A percentile compares a stretch with the other conserved stretches of the same genome.
phyloP scores from a whole-genome alignment of 2,329 filamentous ascomycete genomes.

The Endoconidiophora laricicola region DNA sequence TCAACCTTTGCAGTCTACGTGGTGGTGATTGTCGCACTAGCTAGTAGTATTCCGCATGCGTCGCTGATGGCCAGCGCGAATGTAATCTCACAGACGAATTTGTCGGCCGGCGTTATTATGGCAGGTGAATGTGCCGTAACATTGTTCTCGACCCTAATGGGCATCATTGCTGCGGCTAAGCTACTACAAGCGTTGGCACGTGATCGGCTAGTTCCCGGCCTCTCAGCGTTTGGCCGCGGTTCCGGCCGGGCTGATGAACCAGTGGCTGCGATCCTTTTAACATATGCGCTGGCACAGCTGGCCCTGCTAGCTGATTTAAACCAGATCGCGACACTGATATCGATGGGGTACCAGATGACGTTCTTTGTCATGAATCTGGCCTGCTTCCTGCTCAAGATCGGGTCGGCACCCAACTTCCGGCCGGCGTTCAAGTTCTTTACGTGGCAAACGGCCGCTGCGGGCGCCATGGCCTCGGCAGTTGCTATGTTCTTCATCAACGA shows the following conservation, averaged over 20 bases:
- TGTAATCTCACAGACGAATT: slow-evolving; percentile 63
- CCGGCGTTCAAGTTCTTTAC: slow-evolving; percentile 82
- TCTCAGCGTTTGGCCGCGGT: slow-evolving; percentile 45
- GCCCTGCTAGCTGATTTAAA: slow-evolving; percentile 74
- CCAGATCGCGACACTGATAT: slow-evolving; percentile 75
- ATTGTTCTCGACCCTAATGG: slow-evolving; percentile 77
- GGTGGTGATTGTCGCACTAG: slow-evolving; percentile 62
- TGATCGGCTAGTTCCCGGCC: slow-evolving; percentile 61
- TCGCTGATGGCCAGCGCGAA: slow-evolving; percentile 63
- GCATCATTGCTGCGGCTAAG: slow-evolving; percentile 70
- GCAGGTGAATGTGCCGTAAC: slow-evolving; percentile 70
- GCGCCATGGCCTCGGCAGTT: slow-evolving; percentile 56
- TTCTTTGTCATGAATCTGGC: slow-evolving; percentile 80
- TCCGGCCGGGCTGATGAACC: not conserved
- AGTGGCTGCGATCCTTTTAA: slow-evolving; percentile 49
- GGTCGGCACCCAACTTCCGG: slow-evolving; percentile 75
- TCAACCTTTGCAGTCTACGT: slow-evolving; percentile 64
- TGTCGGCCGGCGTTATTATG: slow-evolving; percentile 58
- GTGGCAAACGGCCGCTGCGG: slow-evolving; percentile 63
- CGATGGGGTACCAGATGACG: slow-evolving; percentile 87
- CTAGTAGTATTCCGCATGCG: slow-evolving; percentile 53
- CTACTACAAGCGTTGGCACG: slow-evolving; percentile 68
- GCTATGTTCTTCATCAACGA: slow-evolving; percentile 88
- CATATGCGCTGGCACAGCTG: slow-evolving; percentile 58
- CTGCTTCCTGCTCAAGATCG: slow-evolving; percentile 72